Evolutionary conservation across 352 stramenopile genomes (phyloP), one percentile per base, ranked within the genome.

Genomic region (Globisporangium okanoganense): DNA sequence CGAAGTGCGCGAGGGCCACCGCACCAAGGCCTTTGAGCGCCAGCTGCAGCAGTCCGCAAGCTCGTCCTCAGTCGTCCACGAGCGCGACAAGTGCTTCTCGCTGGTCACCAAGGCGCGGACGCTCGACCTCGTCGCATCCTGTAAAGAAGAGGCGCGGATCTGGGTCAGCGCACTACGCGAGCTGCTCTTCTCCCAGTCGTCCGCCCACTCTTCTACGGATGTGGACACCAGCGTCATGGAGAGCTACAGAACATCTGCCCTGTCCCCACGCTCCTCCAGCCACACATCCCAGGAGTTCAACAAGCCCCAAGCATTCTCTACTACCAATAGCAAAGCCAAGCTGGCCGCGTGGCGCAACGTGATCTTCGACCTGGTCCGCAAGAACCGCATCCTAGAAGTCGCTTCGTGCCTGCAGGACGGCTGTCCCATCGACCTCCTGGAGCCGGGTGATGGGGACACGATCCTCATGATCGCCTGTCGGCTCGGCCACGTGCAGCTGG

Each of bases 391-490:
- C 14, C 62, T 79, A 18, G 71, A 79, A 10, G 76, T 92, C 9
- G 56, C 72, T 0, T 53, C 62, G 20, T 85, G 71, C 41, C 73
- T 94, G 14, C 58, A 77, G 24, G 76, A 87, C 35, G 86, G 84
- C 0, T 94, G 81, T 14, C 84, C 86, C 1, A 75, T 95, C 24
- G 86, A 95, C 66, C 50, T 93, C 20, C 63, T 93, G 7, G 86
- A 95, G 49, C 79, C 72, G 6, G 76, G 79, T 1, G 83, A 69
- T 3, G 86, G 86, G 1, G 86, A 95, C 70, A 94, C 84, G 12
- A 56, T 94, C 10, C 72, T 95, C 18, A 85, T 95, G 67, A 62
- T 92, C n/a, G 86, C 86, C 0, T 95, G 86, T 33, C 68, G 82
- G 31, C 29, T 73, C 10, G 84, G 84, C 10, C 69, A 90, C 31